Conservation (phyloP, 2,329 filamentous ascomycete species). For the Phoma herbarum region DNA sequence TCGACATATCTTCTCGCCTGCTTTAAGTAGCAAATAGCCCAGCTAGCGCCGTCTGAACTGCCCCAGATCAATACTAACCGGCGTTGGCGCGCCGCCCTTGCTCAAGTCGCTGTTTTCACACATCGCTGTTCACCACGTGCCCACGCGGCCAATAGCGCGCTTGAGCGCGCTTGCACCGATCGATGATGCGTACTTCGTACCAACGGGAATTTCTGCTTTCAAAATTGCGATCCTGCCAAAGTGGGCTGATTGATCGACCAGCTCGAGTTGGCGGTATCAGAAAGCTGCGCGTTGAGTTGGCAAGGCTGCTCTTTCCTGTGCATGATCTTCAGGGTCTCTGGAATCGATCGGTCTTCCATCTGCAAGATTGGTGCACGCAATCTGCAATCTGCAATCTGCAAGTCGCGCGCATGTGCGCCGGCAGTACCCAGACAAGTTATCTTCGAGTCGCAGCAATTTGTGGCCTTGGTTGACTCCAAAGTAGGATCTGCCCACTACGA, state of each 20-base stretch:
- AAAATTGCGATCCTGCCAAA: not conserved
- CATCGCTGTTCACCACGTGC: not conserved
- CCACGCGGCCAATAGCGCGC: not conserved
- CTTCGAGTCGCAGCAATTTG: not conserved
- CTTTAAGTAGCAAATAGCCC: too few species aligned
- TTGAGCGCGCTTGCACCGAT: not conserved
- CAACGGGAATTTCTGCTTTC: not conserved
- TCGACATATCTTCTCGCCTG: too few species aligned
- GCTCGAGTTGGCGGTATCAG: not conserved
- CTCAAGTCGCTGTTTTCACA: not conserved
- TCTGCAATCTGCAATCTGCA: not conserved
- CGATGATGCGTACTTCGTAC: conserved; percentile 9
- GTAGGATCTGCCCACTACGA: not conserved
- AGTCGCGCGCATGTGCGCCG: not conserved
- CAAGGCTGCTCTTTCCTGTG: not conserved
- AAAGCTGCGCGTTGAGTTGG: not conserved
- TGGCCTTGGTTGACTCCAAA: not conserved
- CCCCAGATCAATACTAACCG: too few species aligned
- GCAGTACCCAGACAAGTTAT: not conserved
- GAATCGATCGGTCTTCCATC: not conserved
- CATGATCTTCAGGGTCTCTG: not conserved
- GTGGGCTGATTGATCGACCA: not conserved
- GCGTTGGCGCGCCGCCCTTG: not conserved
- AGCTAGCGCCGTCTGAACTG: too few species aligned
- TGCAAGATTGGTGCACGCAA: not conserved